These are phyloP conservation scores for Psophocarpus tetragonolobus DNA, from an alignment of 306 rosid genomes.

Conservation along the genomic window DNA sequence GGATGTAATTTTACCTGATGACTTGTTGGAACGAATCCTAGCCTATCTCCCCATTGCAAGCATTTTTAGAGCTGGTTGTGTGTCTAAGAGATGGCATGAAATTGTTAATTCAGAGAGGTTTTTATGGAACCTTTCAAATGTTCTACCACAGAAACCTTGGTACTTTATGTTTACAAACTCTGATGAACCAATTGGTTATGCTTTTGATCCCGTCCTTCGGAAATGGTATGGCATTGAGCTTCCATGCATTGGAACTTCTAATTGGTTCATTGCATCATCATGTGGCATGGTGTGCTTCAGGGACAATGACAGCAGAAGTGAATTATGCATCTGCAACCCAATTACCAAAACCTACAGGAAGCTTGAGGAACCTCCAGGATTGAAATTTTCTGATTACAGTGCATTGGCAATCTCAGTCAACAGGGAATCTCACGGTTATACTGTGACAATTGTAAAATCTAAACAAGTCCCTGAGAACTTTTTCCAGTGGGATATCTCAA, in stretches of 20 bases:
- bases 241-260: conserved; percentile 62
- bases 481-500: conserved; percentile 75
- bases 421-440: conserved; percentile 58
- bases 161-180: conserved; percentile 89
- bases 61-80: conserved; percentile 77
- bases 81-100: conserved; percentile 79
- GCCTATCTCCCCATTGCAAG: conserved; percentile 82
- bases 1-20: conserved; percentile 75
- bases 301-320: conserved; percentile 69
- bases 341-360: conserved; percentile 51
- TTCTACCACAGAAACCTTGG: conserved; percentile 77
- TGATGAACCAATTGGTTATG: conserved; percentile 69
- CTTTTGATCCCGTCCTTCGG: conserved; percentile 77
- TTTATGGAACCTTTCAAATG: conserved; percentile 62
- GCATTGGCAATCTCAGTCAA: conserved; percentile 74
- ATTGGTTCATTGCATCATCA: conserved; percentile 68
- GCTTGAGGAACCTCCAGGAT: conserved; percentile 70
- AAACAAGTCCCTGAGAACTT: conserved; percentile 75
- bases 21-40: conserved; percentile 79
- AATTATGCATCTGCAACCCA: conserved; percentile 78
- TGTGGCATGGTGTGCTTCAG: conserved; percentile 80
- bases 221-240: conserved; percentile 85
- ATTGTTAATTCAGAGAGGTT: conserved; percentile 69
- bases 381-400: conserved; percentile 68
- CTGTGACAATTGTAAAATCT: conserved; percentile 68